These are phyloP conservation scores for Hemisphaericaspora subhashii DNA, from an alignment of 1,139 yeast species.

Conservation along the genomic window DNA sequence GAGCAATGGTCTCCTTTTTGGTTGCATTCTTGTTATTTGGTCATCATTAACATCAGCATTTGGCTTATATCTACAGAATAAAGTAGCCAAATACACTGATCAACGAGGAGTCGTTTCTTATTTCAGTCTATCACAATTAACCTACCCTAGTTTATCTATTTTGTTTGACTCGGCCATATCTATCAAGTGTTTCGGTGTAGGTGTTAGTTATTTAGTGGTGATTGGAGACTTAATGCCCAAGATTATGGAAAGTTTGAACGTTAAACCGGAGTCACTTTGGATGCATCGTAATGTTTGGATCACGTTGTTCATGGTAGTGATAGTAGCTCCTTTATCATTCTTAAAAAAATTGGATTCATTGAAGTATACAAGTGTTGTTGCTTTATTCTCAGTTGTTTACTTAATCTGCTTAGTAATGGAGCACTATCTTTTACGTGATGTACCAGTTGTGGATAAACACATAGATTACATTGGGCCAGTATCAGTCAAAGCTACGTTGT, in stretches of 20 bases:
- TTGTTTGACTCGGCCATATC: constrained; percentile 55
- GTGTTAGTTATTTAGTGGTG: constrained; percentile 81
- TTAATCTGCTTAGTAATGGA: constrained; percentile 70
- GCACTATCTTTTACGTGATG: constrained; percentile 51
- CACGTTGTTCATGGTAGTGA: constrained; percentile 54
- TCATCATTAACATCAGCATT: constrained; percentile 52
- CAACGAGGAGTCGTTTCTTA: constrained; percentile 53
- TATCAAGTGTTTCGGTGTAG: constrained; percentile 83
- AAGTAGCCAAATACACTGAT: constrained; percentile 49
- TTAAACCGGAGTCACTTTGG: constrained; percentile 21
- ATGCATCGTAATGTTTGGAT: constrained; percentile 69
- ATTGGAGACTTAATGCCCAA: constrained; percentile 92
- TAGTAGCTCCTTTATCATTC: constrained; percentile 71
- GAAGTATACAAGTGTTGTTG: constrained; percentile 83
- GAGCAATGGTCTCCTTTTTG: constrained; percentile 51
- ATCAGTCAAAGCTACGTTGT: constrained; percentile 35
- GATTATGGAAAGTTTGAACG: constrained; percentile 48
- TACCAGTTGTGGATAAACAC: constrained; percentile 20
- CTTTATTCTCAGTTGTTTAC: constrained; percentile 78
- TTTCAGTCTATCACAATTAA: constrained; percentile 53
- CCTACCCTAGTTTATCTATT: constrained; percentile 51
- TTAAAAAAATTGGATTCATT: constrained; percentile 77
- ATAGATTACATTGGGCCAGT: constrained; percentile 40
- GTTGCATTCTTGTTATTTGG: constrained; percentile 45
- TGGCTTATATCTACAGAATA: constrained; percentile 53